These are phyloP conservation scores for Oryza glumipatula DNA, from an alignment of 176 grass and related monocot genomes.

Conservation along the genomic window DNA sequence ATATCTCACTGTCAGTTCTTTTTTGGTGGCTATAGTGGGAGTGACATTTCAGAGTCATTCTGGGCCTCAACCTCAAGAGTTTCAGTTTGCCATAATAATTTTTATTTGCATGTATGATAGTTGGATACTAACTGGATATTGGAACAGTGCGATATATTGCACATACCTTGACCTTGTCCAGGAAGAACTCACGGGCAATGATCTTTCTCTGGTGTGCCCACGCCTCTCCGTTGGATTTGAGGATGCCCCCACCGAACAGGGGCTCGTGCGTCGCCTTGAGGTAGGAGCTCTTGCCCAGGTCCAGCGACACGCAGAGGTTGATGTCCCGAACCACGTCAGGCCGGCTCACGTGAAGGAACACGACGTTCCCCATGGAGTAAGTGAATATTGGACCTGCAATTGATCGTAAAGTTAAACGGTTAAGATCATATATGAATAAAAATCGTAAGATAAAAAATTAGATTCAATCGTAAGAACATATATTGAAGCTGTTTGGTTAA, in stretches of 20 bases:
- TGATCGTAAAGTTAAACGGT: not conserved
- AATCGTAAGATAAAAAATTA: not conserved
- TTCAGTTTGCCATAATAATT: not conserved
- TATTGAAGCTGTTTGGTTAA: too few relatives aligned
- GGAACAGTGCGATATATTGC: not conserved
- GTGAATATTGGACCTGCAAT: conserved; percentile 76
- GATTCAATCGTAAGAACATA: too few relatives aligned
- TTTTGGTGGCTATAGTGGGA: conserved; percentile 3
- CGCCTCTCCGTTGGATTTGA: conserved; percentile 81
- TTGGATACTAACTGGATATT: not conserved
- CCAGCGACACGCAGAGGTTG: conserved; percentile 74
- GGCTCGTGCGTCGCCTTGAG: conserved; percentile 93
- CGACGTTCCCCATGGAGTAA: conserved; percentile 79
- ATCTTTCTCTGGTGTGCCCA: conserved; percentile 91
- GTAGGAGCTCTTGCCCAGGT: conserved; percentile 91
- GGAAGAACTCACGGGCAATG: conserved; percentile 92
- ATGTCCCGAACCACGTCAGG: conserved; percentile 85
- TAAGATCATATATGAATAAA: not conserved
- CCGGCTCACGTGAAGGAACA: conserved; percentile 85
- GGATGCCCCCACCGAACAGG: conserved; percentile 82
- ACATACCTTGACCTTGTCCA: conserved; percentile 89
- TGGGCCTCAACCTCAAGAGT: not conserved
- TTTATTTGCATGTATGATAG: not conserved
- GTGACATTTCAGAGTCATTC: conserved; percentile 17
- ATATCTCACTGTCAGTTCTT: not conserved